phyloP scores from a whole-genome alignment of 768 basidiomycete species.

The Hericium erinaceus region DNA sequence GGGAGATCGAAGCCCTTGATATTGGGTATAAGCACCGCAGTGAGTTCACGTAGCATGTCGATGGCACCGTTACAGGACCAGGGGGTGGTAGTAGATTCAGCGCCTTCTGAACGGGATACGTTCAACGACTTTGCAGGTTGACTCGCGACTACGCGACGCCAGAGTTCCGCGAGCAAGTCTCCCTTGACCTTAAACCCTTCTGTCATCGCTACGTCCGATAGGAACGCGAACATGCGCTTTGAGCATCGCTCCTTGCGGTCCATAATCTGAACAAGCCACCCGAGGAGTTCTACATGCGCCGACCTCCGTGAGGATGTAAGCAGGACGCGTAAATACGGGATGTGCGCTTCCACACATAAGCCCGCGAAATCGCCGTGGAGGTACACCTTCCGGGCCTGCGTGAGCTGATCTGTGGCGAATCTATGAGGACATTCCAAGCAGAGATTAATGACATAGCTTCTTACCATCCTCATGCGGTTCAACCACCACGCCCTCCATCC shows the following conservation, averaged over 20 bases:
- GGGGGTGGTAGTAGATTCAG: too few relatives aligned
- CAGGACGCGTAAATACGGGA: constrained; percentile 37
- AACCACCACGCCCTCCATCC: background rate
- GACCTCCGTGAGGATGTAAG: constrained; percentile 20
- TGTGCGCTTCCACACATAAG: constrained; percentile 34
- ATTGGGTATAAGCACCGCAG: constrained; percentile 10
- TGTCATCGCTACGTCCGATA: too few relatives aligned
- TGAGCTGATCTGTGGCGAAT: constrained; percentile 7
- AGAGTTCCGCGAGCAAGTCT: constrained; percentile 9
- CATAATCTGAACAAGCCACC: constrained; percentile 3
- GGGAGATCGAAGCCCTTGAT: background rate
- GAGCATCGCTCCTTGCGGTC: background rate
- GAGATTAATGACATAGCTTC: background rate
- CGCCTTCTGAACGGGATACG: too few relatives aligned
- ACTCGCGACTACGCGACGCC: constrained; percentile 4
- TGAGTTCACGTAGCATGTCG: constrained; percentile 6
- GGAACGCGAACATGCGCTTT: too few relatives aligned
- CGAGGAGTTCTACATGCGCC: constrained; percentile 15
- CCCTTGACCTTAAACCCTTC: too few relatives aligned
- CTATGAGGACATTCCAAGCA: too few relatives aligned
- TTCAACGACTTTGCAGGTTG: background rate
- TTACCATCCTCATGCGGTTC: constrained; percentile 7
- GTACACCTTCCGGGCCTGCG: constrained; percentile 33
- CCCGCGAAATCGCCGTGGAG: constrained; percentile 27
- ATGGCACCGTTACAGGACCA: constrained; percentile 8